Evolutionary conservation across 169 alveolate genomes (phyloP).

Genomic region (Eimeria praecox): DNA sequence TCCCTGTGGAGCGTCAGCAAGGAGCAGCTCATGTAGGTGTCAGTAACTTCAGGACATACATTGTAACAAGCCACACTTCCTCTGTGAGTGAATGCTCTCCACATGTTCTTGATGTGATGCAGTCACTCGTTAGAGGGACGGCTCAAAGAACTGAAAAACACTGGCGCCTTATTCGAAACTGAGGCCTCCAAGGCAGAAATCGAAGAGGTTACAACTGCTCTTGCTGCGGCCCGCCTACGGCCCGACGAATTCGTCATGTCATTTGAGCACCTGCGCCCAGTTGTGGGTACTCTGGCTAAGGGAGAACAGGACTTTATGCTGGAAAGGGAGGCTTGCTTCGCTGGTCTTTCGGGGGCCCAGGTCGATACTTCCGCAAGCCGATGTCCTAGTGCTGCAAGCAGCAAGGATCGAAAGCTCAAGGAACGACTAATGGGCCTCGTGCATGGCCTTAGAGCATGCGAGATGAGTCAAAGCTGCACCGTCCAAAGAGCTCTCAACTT

Average conservation of each 20-base stretch:
- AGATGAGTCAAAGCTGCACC: constrained; percentile 8
- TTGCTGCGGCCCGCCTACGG: constrained; percentile 47
- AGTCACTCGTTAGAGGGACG: constrained; percentile 42
- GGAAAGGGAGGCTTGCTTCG: not conserved
- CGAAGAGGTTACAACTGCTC: constrained; percentile 21
- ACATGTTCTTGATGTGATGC: not conserved
- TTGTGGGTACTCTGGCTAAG: not conserved
- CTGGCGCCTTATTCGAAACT: constrained; percentile 63
- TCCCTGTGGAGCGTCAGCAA: constrained; percentile 58
- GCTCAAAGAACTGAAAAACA: constrained; percentile 13
- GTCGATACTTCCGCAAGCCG: not conserved
- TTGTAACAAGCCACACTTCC: not conserved
- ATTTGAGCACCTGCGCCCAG: constrained; percentile 61
- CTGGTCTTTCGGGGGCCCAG: not conserved
- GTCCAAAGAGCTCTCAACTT: not conserved
- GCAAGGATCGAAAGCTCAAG: not conserved
- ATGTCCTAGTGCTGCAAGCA: not conserved
- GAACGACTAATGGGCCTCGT: not conserved
- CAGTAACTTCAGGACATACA: not conserved
- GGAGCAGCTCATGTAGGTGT: constrained; percentile 45
- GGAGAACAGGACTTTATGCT: not conserved
- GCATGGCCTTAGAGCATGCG: constrained; percentile 48
- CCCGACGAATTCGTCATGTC: constrained; percentile 41
- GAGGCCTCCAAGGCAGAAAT: constrained; percentile 56
- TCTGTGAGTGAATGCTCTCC: not conserved